Conservation (phyloP, 176 grass and related monocot genomes). For the Aegilops longissima region DNA sequence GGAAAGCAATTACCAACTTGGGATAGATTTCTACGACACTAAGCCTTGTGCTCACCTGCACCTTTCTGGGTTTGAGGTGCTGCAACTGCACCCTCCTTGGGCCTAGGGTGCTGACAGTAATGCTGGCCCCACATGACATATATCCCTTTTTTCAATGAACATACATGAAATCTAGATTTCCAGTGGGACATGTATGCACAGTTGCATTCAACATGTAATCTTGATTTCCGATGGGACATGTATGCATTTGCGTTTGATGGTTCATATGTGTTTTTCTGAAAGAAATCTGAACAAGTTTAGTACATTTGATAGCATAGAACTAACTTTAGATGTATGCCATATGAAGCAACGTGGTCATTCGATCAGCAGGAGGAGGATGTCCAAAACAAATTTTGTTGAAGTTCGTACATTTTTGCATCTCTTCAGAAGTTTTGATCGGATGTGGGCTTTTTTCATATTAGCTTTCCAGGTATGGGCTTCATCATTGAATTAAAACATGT, state of each 20-base stretch:
- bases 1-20: background rate
- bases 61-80: background rate
- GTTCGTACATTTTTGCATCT: constrained; percentile 95
- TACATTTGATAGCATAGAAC: constrained; percentile 9
- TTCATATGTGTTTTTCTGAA: background rate
- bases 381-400: constrained; percentile 99
- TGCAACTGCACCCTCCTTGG: background rate
- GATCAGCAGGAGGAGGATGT: constrained; percentile 33
- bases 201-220: background rate
- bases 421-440: constrained; percentile 95
- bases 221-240: background rate
- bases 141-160: background rate
- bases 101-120: background rate
- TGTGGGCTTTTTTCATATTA: constrained; percentile 97
- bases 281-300: constrained; percentile 20
- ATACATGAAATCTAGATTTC: background rate
- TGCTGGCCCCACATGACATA: background rate
- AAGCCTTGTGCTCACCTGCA: background rate
- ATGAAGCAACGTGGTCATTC: constrained; percentile 42
- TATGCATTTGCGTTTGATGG: background rate
- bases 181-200: background rate
- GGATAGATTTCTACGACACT: background rate
- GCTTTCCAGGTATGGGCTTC: constrained; percentile 75
- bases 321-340: constrained; percentile 20
- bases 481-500: constrained; percentile 5